Conservation (phyloP, 2,329 filamentous ascomycete species). For the Xylaria sp. region DNA sequence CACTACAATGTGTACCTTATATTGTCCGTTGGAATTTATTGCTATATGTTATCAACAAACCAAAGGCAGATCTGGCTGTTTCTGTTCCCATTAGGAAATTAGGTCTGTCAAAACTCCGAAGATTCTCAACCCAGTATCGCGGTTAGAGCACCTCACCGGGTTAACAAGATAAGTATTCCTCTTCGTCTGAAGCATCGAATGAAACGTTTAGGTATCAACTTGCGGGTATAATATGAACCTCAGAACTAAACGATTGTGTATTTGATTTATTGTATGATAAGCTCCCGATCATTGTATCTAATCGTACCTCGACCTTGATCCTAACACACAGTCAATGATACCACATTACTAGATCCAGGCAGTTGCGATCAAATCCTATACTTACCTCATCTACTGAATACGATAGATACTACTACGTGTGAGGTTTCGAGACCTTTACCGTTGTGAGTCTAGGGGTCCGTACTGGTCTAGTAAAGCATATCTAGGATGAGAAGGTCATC, state of each 20-base stretch:
- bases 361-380: not conserved
- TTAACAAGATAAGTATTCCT: not conserved
- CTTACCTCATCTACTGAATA: not conserved
- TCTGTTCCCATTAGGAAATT: not conserved
- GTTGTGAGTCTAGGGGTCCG: too few relatives aligned
- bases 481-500: too few relatives aligned
- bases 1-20: conserved; percentile 4
- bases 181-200: not conserved
- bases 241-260: not conserved
- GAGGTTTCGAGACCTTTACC: too few relatives aligned
- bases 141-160: not conserved
- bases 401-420: not conserved
- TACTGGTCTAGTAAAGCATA: not conserved
- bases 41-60: not conserved
- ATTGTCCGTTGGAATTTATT: not conserved
- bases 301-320: not conserved
- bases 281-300: not conserved
- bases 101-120: not conserved
- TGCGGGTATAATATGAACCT: not conserved
- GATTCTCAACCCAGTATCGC: not conserved
- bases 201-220: not conserved
- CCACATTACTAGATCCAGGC: not conserved
- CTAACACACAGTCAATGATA: not conserved
- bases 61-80: not conserved
- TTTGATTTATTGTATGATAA: not conserved